These are phyloP conservation scores for Exutisphaerella laricina DNA, from an alignment of 2,329 filamentous ascomycete species.

Conservation along the genomic window DNA sequence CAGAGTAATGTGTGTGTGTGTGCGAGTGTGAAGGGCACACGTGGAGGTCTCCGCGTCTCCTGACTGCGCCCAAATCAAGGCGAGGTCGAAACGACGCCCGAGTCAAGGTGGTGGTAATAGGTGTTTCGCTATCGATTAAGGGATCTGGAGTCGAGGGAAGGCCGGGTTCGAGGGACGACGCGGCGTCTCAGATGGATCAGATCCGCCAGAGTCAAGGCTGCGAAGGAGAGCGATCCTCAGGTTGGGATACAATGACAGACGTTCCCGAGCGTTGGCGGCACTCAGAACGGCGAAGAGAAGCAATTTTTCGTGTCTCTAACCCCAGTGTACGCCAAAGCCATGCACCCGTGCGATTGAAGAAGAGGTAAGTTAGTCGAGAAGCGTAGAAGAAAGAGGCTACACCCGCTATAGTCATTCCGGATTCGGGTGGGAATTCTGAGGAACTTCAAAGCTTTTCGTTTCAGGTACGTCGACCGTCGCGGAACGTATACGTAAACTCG, in stretches of 20 bases:
- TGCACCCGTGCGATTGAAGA: neutral
- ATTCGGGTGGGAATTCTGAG: too few relatives aligned
- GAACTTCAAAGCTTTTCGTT: too few relatives aligned
- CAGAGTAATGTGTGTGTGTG: too few relatives aligned
- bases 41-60: neutral
- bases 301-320: neutral
- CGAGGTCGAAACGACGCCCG: neutral
- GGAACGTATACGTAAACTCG: too few relatives aligned
- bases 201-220: too few relatives aligned
- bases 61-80: neutral
- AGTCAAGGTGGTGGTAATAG: constrained; percentile 2
- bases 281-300: neutral
- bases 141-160: neutral
- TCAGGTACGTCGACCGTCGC: too few relatives aligned
- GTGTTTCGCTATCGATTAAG: constrained; percentile 5
- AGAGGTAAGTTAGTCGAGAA: neutral
- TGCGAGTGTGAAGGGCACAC: too few relatives aligned
- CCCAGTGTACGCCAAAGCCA: constrained; percentile 2
- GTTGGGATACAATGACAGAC: neutral
- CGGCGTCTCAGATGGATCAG: neutral
- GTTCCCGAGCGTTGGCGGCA: neutral
- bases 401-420: too few relatives aligned
- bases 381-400: neutral
- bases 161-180: constrained; percentile 2
- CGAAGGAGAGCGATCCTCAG: neutral